Base-by-base conservation (phyloP, 2,329 filamentous ascomycete species). In the Beauveria sp. region DNA sequence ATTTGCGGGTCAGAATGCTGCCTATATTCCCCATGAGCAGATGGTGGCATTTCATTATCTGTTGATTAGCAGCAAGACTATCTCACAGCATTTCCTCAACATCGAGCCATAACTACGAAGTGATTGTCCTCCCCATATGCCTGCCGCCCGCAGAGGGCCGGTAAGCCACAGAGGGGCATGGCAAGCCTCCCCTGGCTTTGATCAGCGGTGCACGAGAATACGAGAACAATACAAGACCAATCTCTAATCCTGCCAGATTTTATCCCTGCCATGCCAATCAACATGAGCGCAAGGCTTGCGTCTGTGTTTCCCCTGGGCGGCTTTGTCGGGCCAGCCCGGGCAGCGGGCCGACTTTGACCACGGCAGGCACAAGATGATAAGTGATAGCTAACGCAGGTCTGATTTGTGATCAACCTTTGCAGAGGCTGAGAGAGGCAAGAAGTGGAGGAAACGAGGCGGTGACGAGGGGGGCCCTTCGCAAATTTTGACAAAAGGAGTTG, bases 91-190 rank as follows among this genome's bases (percentile, higher is more conserved):
- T 34, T 3, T 1, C 31, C 10, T 34, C 31, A 14, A 34, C 12
- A 34, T 5, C 31, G 31, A 12, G 31, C 10, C 31, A 12, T 12
- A 9, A 34, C 10, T 34, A 34, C 31, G 31, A 34, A 34, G 10
- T 34, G 12, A 34, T 12, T 34, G 10, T 34, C 9, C 31, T 34
- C 31, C 12, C 10, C 31, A 34, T 34, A 34, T 34, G 31, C n/a
- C n/a, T 53, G 51, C 51, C 51, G 51, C n/a, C 54, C 10, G 43
- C 6, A 40, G 43, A 48, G 54, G 48, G 26, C 34, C 18, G 48
- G 40, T 31, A 58, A 57, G 55, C 55, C 55, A 50, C 55, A 58
- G 55, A 58, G 55, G 45, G 45, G 55, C 45, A n/a, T 18, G n/a
- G 14, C 28, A n/a, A 18, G 43, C 34, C n/a, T 26, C 12, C 28